Percentiles rank a stretch among this genome's conserved stretches.
These are phyloP conservation scores for Tylopilus balloui DNA, from an alignment of 768 basidiomycete genomes.

Conservation along the genomic window DNA sequence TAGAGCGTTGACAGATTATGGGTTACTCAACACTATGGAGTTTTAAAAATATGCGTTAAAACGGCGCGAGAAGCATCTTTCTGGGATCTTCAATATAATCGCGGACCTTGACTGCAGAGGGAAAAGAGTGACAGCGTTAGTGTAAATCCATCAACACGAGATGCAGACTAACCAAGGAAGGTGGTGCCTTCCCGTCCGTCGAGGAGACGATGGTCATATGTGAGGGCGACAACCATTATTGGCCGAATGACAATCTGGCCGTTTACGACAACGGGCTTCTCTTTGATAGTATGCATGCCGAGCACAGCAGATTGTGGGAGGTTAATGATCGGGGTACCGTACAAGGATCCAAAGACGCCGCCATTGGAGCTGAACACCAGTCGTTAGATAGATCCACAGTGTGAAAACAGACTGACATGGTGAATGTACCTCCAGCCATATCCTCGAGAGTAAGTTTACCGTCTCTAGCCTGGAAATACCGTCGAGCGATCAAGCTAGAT, in stretches of 20 bases:
- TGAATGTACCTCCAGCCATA: constrained; percentile 98
- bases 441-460: constrained; percentile 95
- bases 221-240: constrained; percentile 92
- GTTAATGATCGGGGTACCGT: constrained; percentile 99
- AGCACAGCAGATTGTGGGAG: constrained; percentile 92
- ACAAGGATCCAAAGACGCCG: constrained; percentile 95
- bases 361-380: constrained; percentile 79
- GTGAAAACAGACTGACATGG: constrained; percentile 62
- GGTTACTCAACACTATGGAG: too few species aligned
- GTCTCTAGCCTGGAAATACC: constrained; percentile 62
- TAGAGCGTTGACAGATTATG: constrained; percentile 11
- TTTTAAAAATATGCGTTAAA: too few species aligned
- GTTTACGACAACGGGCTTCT: constrained; percentile 83
- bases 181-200: constrained; percentile 96
- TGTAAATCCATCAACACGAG: neutral
- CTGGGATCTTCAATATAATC: constrained; percentile 95
- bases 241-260: constrained; percentile 96
- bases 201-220: constrained; percentile 93
- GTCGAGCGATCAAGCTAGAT: constrained; percentile 6
- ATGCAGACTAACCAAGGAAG: constrained; percentile 76
- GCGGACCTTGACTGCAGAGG: constrained; percentile 70
- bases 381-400: neutral
- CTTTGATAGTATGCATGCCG: constrained; percentile 96
- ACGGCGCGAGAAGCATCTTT: constrained; percentile 69
- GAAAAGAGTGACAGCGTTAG: constrained; percentile 3